phyloP scores from a whole-genome alignment of 768 basidiomycete genomes.

The Amanita jacksonii region DNA sequence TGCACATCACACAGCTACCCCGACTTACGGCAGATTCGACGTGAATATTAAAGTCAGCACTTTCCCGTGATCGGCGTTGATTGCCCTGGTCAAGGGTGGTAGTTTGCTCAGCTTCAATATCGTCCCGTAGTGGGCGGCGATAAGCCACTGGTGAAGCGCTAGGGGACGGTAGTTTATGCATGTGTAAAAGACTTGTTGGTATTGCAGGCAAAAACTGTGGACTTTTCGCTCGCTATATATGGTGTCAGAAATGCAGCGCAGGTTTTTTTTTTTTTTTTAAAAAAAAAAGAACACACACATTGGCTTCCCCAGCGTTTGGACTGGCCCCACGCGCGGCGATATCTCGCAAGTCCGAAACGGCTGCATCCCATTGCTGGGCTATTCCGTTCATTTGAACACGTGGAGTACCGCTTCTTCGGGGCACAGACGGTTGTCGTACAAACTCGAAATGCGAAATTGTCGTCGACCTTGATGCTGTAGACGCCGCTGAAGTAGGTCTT shows the following conservation, averaged over 20 bases:
- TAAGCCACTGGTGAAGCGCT: conserved; percentile 2
- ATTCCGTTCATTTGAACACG: conserved; percentile 17
- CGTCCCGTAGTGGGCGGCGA: conserved; percentile 2
- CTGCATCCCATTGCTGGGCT: conserved; percentile 23
- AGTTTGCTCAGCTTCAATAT: not conserved
- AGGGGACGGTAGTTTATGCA: not conserved
- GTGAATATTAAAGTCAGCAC: conserved; percentile 28
- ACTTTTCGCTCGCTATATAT: not conserved
- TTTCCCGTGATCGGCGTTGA: conserved; percentile 7
- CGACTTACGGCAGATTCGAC: conserved; percentile 38
- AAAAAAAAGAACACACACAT: not conserved
- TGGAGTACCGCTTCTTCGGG: not conserved
- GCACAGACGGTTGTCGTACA: conserved; percentile 20
- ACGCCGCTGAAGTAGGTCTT: conserved; percentile 12
- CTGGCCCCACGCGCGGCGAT: not conserved
- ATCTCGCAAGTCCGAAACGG: conserved; percentile 18
- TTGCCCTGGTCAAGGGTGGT: not conserved
- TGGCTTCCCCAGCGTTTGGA: not conserved
- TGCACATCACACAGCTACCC: no score
- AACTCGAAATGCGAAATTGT: conserved; percentile 28
- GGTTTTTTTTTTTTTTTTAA: no score
- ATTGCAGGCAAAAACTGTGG: not conserved
- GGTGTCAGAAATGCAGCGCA: not conserved
- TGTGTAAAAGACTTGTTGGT: not conserved
- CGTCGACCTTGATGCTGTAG: conserved; percentile 24